Evolutionary conservation across 257 asterid genomes (phyloP), one percentile per base, ranked within the genome.

Genomic region (Solanum medicagineum): DNA sequence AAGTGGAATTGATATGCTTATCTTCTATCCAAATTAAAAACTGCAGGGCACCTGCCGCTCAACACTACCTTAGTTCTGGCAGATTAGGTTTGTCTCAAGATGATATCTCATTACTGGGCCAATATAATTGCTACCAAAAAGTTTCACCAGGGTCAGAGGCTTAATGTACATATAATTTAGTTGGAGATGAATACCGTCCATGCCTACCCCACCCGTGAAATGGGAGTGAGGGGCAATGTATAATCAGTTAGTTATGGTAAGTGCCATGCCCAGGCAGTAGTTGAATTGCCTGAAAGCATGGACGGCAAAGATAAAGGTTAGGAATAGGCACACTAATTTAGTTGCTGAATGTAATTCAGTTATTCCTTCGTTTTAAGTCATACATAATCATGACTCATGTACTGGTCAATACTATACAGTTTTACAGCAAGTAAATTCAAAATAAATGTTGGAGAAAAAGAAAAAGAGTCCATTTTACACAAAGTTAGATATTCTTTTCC

Each of bases 21-120:
- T 81, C 70, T 85, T 85, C 66, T 68, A 56, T 13, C 74, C 19
- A 49, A 79, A 44, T 77, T 70, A 70, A 85, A 56, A 85, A 44
- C 89, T 88, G 84, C 95, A 96, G 99, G 92, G 86, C 87, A 56
- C 93, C 94, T 14, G 86, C 49, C n/a, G 87, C 92, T 15, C 90
- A 84, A 57, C 97, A 97, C 89, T 97, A 97, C 88, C 87, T 97
- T 92, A 92, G 91, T 87, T 90, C 93, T 70, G 97, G 98, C 85
- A 53, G 92, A 32, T 87, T 89, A 85, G 85, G 92, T 84, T 83
- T 97, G 91, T 92, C 97, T 54, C 62, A 92, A 1, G 95, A 92
- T 63, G 95, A 95, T 88, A 90, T 94, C 83, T 89, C 93, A 14
- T 84, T 88, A 91, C 94, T 97, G 83, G 87, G 88, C 55, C 88